phyloP scores from a whole-genome alignment of 495 filamentous ascomycete genomes.

The Hyaloscypha finlandica region DNA sequence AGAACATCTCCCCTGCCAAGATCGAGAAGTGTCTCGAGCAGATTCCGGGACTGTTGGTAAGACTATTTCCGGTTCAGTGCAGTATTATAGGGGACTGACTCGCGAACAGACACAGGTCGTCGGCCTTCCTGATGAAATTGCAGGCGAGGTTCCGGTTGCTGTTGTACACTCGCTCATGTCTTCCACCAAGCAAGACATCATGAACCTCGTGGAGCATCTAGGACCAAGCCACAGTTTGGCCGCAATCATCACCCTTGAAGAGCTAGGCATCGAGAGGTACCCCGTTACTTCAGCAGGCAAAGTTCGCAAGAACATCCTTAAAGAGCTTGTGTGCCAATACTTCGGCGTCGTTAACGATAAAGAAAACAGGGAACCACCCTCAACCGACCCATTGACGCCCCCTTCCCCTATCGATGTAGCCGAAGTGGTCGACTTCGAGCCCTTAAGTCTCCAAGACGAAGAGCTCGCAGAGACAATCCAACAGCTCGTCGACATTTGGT shows the following conservation, averaged over 20 bases:
- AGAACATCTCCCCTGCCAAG: constrained; percentile 45
- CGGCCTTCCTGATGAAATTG: constrained; percentile 41
- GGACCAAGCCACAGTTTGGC: not conserved
- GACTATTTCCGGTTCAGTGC: no score
- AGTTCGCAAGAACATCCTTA: constrained; percentile 3
- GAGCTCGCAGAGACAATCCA: not conserved
- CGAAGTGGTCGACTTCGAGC: not conserved
- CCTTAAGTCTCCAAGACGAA: not conserved
- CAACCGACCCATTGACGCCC: not conserved
- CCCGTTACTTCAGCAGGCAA: constrained; percentile 8
- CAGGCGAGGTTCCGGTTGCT: constrained; percentile 44
- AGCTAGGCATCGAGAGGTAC: constrained; percentile 1
- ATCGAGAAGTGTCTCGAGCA: constrained; percentile 37
- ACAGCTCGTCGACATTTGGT: not conserved
- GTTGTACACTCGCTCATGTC: not conserved
- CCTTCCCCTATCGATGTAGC: not conserved
- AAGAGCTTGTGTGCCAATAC: not conserved
- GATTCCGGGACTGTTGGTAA: constrained; percentile 2
- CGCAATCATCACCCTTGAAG: not conserved
- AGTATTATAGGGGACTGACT: constrained; percentile 18
- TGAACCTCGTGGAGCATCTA: not conserved
- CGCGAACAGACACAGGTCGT: constrained; percentile 39
- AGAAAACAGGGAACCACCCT: not conserved
- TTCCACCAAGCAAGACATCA: not conserved
- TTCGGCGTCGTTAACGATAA: not conserved